Evolutionary conservation across 139 green algal genomes (phyloP), one percentile per base, ranked within the genome.

Genomic region (Prasinococcaceae sp.): DNA sequence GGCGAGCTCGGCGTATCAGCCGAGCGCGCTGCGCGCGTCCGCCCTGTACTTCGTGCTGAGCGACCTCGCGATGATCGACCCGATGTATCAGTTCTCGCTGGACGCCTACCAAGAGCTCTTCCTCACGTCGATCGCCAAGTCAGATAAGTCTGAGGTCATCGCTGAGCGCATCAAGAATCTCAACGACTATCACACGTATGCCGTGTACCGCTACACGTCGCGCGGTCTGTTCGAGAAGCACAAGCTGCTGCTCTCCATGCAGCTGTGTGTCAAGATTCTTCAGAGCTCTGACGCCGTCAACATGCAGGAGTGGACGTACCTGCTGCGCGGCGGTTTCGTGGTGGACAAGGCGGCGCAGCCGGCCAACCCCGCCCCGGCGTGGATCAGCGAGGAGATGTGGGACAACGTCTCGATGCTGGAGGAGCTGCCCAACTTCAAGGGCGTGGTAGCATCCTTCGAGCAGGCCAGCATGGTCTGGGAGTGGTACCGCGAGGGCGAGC

Each of bases 21-120:
- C 78, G 25, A 77, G 69, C 70, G 73, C 69, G 20, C 60, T 84
- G 32, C 74, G 79, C 35, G 72, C 80, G 6, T 58, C 70, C 27
- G 61, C 82, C 29, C 72, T 90, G 22, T 90, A 83, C 66, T 90
- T 90, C 45, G 77, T 84, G 36, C 69, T 90, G 23, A 84, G 83
- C 67, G 76, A 86, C 69, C 63, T 90, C 12, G 62, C 69, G n/a
- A 41, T 36, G 6, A 52, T 87, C 39, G 81, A 92, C 65, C 75
- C 77, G 45, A 92, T 92, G 81, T 92, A 92, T 60, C 81, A 92
- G 71, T 92, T 88, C 73, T 84, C 70, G 25, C 66, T 92, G 41
- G 81, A 90, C 55, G 76, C 81, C 20, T 92, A 90, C 70, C 79
- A 65, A 27, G 67, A 79, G 50, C 68, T 92, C 17, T 90, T 92